These are phyloP conservation scores for Ceratocystis cubensis DNA, from an alignment of 2,329 filamentous ascomycete species.

Conservation along the genomic window DNA sequence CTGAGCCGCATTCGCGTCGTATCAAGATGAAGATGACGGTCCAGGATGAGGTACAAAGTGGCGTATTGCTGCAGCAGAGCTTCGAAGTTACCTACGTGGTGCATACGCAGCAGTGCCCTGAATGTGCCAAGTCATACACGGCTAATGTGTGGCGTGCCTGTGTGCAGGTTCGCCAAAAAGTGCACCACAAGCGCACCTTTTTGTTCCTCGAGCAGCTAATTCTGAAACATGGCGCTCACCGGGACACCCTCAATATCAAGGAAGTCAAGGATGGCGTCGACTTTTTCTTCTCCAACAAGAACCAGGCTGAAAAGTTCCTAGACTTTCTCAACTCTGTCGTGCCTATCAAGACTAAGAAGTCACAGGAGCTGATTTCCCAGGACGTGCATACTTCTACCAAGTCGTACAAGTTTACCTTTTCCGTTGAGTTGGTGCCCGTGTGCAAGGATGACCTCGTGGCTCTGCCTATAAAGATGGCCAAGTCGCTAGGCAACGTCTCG, in stretches of 20 bases:
- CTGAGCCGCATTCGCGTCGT: constrained; percentile 85
- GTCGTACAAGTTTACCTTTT: constrained; percentile 91
- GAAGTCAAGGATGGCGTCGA: constrained; percentile 92
- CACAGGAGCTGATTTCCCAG: constrained; percentile 76
- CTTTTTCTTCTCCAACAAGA: constrained; percentile 83
- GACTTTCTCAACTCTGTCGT: constrained; percentile 78
- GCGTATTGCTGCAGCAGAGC: constrained; percentile 68
- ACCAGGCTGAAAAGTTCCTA: constrained; percentile 83
- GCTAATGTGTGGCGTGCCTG: constrained; percentile 89
- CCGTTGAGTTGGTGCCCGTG: constrained; percentile 78
- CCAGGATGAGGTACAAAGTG: constrained; percentile 54
- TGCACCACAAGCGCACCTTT: constrained; percentile 76
- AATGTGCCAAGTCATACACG: constrained; percentile 91
- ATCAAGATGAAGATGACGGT: constrained; percentile 93
- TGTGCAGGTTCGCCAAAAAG: constrained; percentile 94
- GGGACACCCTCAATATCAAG: constrained; percentile 95
- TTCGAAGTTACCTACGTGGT: constrained; percentile 93
- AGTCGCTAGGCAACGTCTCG: constrained; percentile 74
- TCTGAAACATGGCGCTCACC: constrained; percentile 81
- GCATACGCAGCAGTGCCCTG: constrained; percentile 83
- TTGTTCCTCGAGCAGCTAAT: constrained; percentile 79
- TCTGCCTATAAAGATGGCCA: constrained; percentile 77
- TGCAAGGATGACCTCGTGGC: constrained; percentile 98
- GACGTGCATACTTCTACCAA: constrained; percentile 83
- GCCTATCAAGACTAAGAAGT: constrained; percentile 65